These are phyloP conservation scores for Ramichloridium luteum DNA, from an alignment of 2,329 filamentous ascomycete species.

Conservation along the genomic window DNA sequence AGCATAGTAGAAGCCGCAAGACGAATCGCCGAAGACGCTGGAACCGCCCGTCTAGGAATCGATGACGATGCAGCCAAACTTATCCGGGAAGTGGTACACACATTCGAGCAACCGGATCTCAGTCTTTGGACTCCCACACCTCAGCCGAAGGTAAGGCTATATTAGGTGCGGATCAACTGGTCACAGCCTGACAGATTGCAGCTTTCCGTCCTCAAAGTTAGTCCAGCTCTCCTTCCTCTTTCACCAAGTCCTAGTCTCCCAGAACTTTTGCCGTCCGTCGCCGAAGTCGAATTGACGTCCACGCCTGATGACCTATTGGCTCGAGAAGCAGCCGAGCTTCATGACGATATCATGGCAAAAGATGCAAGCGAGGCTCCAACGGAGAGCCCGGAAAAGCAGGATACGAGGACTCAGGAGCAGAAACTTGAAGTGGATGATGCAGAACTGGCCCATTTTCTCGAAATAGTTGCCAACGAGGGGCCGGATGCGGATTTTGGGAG, in stretches of 20 bases:
- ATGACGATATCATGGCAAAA: constrained; percentile 23
- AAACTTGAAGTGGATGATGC: no score
- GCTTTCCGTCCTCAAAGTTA: constrained; percentile 23
- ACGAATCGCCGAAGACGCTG: constrained; percentile 9
- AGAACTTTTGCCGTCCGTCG: constrained; percentile 5
- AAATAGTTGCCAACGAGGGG: no score
- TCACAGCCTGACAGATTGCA: constrained; percentile 18
- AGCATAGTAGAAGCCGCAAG: constrained; percentile 9
- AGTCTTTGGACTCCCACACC: no score
- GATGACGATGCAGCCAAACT: constrained; percentile 24
- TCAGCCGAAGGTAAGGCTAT: no score
- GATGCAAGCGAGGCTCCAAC: no score
- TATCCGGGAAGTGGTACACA: constrained; percentile 27
- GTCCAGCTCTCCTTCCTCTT: constrained; percentile 37
- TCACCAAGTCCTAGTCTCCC: constrained; percentile 30
- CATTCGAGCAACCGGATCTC: no score
- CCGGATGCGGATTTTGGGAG: no score
- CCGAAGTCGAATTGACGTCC: constrained; percentile 23
- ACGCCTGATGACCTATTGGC: constrained; percentile 20
- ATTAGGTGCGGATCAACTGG: no score
- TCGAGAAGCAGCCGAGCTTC: constrained; percentile 13
- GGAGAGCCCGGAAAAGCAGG: constrained; percentile 5
- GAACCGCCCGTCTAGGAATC: constrained; percentile 28
- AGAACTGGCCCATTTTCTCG: constrained; percentile 6
- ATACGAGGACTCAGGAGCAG: no score